These are phyloP conservation scores for Tetrastigma voinierianum DNA, from an alignment of 164 flowering plant genomes.

Conservation along the genomic window DNA sequence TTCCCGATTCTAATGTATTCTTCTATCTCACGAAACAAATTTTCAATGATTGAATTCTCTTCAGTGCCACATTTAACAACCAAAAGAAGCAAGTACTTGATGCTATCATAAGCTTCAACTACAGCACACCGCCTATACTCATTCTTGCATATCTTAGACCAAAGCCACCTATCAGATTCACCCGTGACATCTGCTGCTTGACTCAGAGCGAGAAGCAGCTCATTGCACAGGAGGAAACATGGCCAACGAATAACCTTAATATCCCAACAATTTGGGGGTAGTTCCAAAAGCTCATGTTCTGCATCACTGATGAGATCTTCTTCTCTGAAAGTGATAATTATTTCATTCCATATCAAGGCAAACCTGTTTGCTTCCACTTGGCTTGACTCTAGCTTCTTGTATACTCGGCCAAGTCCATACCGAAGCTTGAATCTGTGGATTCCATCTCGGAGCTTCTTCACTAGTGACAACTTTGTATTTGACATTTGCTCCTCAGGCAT, in stretches of 20 bases:
- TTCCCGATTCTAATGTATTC: conserved; percentile 38
- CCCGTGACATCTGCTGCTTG: conserved; percentile 66
- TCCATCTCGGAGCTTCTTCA: conserved; percentile 65
- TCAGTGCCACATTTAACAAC: conserved; percentile 52
- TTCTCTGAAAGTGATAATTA: conserved; percentile 65
- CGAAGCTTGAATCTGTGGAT: conserved; percentile 67
- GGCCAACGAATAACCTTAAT: conserved; percentile 96
- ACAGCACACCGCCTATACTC: conserved; percentile 90
- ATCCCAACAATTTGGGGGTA: conserved; percentile 74
- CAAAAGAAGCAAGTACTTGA: conserved; percentile 55
- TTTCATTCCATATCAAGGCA: conserved; percentile 90
- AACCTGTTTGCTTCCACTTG: conserved; percentile 75
- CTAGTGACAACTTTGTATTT: conserved; percentile 35
- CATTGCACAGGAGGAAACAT: conserved; percentile 83
- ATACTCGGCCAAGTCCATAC: conserved; percentile 80
- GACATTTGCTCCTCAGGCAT: conserved; percentile 71
- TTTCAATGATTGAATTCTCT: conserved; percentile 57
- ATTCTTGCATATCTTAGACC: conserved; percentile 67
- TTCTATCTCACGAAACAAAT: conserved; percentile 61
- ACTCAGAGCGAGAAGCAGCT: conserved; percentile 80
- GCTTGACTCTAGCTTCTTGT: conserved; percentile 73
- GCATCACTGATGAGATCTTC: conserved; percentile 81
- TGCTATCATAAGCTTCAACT: conserved; percentile 80
- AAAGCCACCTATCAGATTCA: conserved; percentile 53
- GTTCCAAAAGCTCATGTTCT: conserved; percentile 82